phyloP scores from a whole-genome alignment of 2,329 filamentous ascomycete genomes.

The Boeremia lycopersici region DNA sequence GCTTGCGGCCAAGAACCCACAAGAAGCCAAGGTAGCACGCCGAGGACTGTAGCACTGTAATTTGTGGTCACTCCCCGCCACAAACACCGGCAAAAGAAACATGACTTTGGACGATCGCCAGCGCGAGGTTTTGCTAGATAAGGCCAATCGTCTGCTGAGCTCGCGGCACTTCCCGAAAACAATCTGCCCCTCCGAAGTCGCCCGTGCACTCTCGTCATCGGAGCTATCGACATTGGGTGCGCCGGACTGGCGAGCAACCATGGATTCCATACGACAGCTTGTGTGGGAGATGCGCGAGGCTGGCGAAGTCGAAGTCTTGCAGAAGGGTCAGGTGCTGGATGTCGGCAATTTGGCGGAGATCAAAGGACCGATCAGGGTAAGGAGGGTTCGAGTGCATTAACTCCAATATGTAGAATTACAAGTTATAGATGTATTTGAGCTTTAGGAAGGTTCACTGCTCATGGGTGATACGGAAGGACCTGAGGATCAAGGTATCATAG shows the following conservation, averaged over 20 bases:
- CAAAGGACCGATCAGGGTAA: slow-evolving; percentile 56
- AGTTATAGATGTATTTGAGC: slow-evolving; percentile 2
- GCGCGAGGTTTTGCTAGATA: slow-evolving; percentile 19
- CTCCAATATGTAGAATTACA: slow-evolving; percentile 1
- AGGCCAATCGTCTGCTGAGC: slow-evolving; percentile 38
- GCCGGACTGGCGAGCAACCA: slow-evolving; percentile 54
- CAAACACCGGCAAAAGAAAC: slow-evolving; percentile 8
- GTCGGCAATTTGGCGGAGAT: slow-evolving; percentile 46
- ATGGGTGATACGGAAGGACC: neutral
- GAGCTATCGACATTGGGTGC: slow-evolving; percentile 45
- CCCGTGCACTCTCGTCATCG: slow-evolving; percentile 50
- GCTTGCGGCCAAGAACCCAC: slow-evolving; percentile 2
- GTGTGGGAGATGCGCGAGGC: slow-evolving; percentile 51
- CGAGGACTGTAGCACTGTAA: slow-evolving; percentile 2
- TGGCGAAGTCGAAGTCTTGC: slow-evolving; percentile 56
- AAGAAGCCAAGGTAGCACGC: slow-evolving; percentile 11
- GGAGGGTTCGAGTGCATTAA: slow-evolving; percentile 22
- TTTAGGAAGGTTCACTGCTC: neutral
- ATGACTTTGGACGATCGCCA: slow-evolving; percentile 32
- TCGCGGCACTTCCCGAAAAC: slow-evolving; percentile 54
- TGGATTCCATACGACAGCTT: slow-evolving; percentile 52
- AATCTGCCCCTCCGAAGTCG: slow-evolving; percentile 60
- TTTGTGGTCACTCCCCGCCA: neutral
- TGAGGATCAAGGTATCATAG: neutral
- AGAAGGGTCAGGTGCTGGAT: slow-evolving; percentile 52